Percentiles rank a stretch among this genome's conserved stretches.
Conservation (phyloP, 179 eudicot genomes). For the Amaranthus tricolor region DNA sequence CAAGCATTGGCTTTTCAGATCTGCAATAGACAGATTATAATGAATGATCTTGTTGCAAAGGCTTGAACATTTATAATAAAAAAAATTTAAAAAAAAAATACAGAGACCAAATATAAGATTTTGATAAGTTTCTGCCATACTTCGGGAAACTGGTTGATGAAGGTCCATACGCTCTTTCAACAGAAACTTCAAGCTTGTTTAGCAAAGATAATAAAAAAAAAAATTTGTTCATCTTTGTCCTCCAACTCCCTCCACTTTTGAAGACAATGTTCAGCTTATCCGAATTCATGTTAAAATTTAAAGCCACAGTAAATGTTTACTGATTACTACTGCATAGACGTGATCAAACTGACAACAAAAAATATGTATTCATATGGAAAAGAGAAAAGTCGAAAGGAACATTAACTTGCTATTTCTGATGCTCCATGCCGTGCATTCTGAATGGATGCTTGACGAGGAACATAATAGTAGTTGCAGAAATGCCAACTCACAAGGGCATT, state of each 20-base stretch:
- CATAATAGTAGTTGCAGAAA: conserved; percentile 44
- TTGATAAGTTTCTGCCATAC: conserved; percentile 27
- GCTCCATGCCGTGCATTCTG: conserved; percentile 12
- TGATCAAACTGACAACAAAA: no score
- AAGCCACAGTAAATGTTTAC: conserved; percentile 80
- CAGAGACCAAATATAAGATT: no score
- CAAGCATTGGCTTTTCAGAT: no score
- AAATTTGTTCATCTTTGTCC: conserved; percentile 40
- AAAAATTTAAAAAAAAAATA: no score
- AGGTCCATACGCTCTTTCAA: conserved; percentile 83
- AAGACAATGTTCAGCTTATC: conserved; percentile 55
- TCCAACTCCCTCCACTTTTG: conserved; percentile 69
- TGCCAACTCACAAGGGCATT: conserved; percentile 61
- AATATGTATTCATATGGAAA: no score
- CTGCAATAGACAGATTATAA: no score
- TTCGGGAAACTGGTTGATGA: conserved; percentile 59
- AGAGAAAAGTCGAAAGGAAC: neutral
- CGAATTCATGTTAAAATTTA: conserved; percentile 52
- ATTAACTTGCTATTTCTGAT: conserved; percentile 35
- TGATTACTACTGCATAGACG: no score
- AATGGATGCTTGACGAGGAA: conserved; percentile 47
- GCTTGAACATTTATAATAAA: no score
- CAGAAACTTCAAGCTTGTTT: conserved; percentile 50
- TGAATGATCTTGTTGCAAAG: no score
- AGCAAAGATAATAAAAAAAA: conserved; percentile 36